These are phyloP conservation scores for Suhomyces faveliae DNA, from an alignment of 805 yeast genomes.

Conservation along the genomic window DNA sequence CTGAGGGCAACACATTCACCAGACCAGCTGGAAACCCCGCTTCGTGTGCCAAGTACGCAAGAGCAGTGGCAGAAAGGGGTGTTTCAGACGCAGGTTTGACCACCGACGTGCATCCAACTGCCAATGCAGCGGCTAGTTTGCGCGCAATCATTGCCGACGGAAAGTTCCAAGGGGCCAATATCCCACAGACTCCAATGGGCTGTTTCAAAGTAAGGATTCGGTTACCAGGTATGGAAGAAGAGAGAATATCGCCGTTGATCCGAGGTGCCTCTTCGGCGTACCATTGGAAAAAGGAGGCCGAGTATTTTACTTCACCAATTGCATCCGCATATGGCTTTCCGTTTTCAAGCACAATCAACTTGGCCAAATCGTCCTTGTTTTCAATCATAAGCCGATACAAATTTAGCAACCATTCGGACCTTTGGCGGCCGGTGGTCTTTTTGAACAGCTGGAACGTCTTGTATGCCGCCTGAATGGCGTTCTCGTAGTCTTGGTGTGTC, in stretches of 20 bases:
- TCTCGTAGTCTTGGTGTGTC: conserved; percentile 46
- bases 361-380: conserved; percentile 65
- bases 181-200: conserved; percentile 81
- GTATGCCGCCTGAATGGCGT: conserved; percentile 57
- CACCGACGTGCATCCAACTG: conserved; percentile 77
- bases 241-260: conserved; percentile 61
- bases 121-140: conserved; percentile 72
- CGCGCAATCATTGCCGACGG: conserved; percentile 78
- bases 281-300: conserved; percentile 86
- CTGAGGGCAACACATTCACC: conserved; percentile 59
- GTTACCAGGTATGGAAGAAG: conserved; percentile 47
- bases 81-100: conserved; percentile 78
- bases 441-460: conserved; percentile 53
- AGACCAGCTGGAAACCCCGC: conserved; percentile 77
- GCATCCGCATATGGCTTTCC: conserved; percentile 75
- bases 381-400: conserved; percentile 55
- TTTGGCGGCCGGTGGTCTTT: conserved; percentile 53
- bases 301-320: conserved; percentile 64
- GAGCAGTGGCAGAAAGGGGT: conserved; percentile 69
- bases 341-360: conserved; percentile 63
- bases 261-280: conserved; percentile 81
- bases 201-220: conserved; percentile 61
- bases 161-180: conserved; percentile 83
- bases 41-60: conserved; percentile 56
- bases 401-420: conserved; percentile 51